Evolutionary conservation across 164 flowering plant genomes (phyloP), one percentile per base, ranked within the genome.

Genomic region (Macadamia integrifolia): DNA sequence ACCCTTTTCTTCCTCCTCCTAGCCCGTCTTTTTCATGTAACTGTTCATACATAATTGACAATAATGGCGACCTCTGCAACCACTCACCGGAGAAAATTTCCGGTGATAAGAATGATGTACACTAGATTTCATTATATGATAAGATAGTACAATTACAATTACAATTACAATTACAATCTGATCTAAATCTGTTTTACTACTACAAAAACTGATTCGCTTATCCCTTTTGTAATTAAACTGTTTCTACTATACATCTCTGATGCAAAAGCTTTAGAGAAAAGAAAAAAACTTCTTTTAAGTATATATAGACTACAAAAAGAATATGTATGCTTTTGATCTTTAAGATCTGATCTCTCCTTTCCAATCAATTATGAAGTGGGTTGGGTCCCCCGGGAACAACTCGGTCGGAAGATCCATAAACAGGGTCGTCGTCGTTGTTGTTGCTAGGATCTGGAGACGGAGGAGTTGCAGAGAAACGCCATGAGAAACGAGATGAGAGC

Each of bases 331-430:
- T 49, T 53, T 53, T 53, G 57, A 17, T 1, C 15, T 53, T 14
- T 13, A 53, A 53, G 18, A 53, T 14, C 15, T 4, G 57, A 53
- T 53, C 57, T 53, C 57, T 53, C 18, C 17, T 68, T 55, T 55
- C 74, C 31, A 43, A 71, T 81, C 74, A 80, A 58, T 85, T 83
- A 64, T 85, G 89, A 40, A 78, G 78, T 6, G 81, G 81, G 72
- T 78, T 78, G 1, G 81, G 81, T 57, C 81, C 81, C 31, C 52
- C 64, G 4, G 81, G 81, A 28, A 75, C 78, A 15, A 61, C 17
- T 49, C 76, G 67, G 32, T 69, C 59, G 0, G 81, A 78, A 74
- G 60, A 71, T n/a, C 73, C 78, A 40, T 58, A 70, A 13, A 59
- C 58, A 23, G 58, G 69, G 53, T 57, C 30, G 57, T 68, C 70